phyloP scores from a whole-genome alignment of 140 eudicot genomes.

The Oenanthe javanica region DNA sequence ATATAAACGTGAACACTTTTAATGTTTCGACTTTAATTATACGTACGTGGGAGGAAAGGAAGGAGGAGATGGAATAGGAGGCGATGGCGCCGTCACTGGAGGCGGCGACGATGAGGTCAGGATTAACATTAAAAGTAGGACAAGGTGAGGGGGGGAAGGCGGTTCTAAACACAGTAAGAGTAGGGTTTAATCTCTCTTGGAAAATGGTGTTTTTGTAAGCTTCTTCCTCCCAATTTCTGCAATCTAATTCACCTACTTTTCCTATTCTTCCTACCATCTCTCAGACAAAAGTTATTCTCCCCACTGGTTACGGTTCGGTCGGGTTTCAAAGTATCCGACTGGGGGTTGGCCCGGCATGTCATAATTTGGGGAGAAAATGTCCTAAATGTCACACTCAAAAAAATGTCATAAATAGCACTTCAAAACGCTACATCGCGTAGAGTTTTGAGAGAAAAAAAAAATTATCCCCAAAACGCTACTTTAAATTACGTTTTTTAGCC shows the following conservation, averaged over 20 bases:
- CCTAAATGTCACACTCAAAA: too few relatives aligned
- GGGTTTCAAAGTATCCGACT: too few relatives aligned
- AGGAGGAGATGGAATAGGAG: conserved; percentile 42
- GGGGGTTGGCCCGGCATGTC: too few relatives aligned
- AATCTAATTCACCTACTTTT: conserved; percentile 26
- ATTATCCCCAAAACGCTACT: too few relatives aligned
- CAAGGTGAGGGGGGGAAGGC: conserved; percentile 54
- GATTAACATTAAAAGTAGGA: conserved; percentile 29
- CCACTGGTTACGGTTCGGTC: too few relatives aligned
- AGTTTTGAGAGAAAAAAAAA: too few relatives aligned
- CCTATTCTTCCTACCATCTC: conserved; percentile 18
- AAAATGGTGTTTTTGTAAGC: conserved; percentile 44
- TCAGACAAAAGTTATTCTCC: too few relatives aligned
- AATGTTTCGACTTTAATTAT: background rate
- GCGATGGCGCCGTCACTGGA: conserved; percentile 71
- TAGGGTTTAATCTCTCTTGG: conserved; percentile 37
- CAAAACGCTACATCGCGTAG: too few relatives aligned
- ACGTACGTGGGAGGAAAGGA: background rate
- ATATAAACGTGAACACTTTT: too few relatives aligned
- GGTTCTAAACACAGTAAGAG: conserved; percentile 61
- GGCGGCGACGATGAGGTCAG: conserved; percentile 68
- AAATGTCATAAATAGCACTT: too few relatives aligned
- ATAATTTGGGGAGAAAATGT: too few relatives aligned
- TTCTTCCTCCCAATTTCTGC: conserved; percentile 70
- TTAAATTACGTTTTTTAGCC: too few relatives aligned